A percentile compares a stretch with the other conserved stretches of the same genome.
Evolutionary conservation across 2,329 filamentous ascomycete genomes (phyloP).

Genomic region (Conoideocrella luteorostrata): DNA sequence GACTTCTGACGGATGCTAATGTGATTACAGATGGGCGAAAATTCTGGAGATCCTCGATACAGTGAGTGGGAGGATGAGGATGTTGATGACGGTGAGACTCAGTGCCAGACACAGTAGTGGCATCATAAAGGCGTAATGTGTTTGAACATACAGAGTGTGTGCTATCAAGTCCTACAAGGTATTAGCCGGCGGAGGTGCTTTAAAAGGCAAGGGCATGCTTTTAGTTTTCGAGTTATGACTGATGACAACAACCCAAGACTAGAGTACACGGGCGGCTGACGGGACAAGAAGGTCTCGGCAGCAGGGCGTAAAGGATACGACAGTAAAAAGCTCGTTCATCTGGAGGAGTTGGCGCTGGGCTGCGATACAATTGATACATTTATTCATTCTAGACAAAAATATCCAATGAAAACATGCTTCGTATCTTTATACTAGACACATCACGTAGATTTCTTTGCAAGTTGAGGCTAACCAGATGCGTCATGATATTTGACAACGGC

Average conservation of each 20-base stretch:
- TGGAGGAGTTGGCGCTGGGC: not conserved
- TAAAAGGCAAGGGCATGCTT: not conserved
- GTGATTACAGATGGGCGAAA: conserved; percentile 57
- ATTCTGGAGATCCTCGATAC: conserved; percentile 60
- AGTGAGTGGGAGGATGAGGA: conserved; percentile 67
- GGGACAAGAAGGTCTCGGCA: not conserved
- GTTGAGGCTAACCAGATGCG: too few relatives aligned
- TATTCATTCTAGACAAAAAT: not conserved
- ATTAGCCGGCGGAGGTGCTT: not conserved
- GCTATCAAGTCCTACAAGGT: not conserved
- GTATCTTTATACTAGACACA: not conserved
- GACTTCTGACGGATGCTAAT: conserved; percentile 2
- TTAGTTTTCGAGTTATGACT: conserved; percentile 8
- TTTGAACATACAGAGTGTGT: not conserved
- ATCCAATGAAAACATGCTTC: not conserved
- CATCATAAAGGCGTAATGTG: too few relatives aligned
- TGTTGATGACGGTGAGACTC: conserved; percentile 57
- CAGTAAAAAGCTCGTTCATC: not conserved
- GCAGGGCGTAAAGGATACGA: not conserved
- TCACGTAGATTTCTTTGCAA: not conserved
- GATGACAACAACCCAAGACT: conserved; percentile 6
- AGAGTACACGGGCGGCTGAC: not conserved
- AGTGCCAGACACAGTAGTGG: conserved; percentile 66
- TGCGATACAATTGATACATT: not conserved
- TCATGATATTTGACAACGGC: too few relatives aligned